Evolutionary conservation across 2,329 filamentous ascomycete species (phyloP), one percentile per base, ranked within the genome.

Genomic region (Simplicillium aogashimaense): DNA sequence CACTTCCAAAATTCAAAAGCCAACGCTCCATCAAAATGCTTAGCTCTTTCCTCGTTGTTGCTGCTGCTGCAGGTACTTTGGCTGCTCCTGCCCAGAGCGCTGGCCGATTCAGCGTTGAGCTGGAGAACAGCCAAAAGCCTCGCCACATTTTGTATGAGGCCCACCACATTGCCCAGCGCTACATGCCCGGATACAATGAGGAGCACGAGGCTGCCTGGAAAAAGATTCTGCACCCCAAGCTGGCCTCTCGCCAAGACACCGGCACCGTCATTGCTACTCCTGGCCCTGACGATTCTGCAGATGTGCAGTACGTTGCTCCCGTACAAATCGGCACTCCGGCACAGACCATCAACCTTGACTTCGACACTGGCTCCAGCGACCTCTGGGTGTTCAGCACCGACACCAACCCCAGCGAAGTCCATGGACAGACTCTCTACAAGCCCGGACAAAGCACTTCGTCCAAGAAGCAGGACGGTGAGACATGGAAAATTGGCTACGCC

Each of bases 311-410:
- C 42, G 20, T 40, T 11, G 25, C 20, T 14, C 30, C 40, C 16
- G 57, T 64, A 20, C 50, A 53, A 37, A 58, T 65, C 18, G 62
- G 62, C 30, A 61, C 60, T 4, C 62, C 63, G 11, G 49, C 59
- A 4, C 60, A 66, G 50, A 62, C 57, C 3, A 49, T 66, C 37
- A 55, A 57, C 30, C 49, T 67, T 29, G 56, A 64, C 47, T 63
- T 67, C 31, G 64, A 67, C 44, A 67, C 65, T 0, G 65, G 64
- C 5, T 67, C 64, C 5, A 59, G 62, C 17, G 64, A 67, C 42
- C 51, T 67, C 15, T 68, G 65, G 64, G 64, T 67, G 20, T 69
- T 69, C 45, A 67, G 63, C 45, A 63, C 64, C 41, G 63, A 66
- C 44, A 70, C 64, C 25, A 52, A 56, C 33, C 38, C 50, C 29